Evolutionary conservation across 2,329 filamentous ascomycete genomes (phyloP).

Genomic region (Colletotrichum godetiae): DNA sequence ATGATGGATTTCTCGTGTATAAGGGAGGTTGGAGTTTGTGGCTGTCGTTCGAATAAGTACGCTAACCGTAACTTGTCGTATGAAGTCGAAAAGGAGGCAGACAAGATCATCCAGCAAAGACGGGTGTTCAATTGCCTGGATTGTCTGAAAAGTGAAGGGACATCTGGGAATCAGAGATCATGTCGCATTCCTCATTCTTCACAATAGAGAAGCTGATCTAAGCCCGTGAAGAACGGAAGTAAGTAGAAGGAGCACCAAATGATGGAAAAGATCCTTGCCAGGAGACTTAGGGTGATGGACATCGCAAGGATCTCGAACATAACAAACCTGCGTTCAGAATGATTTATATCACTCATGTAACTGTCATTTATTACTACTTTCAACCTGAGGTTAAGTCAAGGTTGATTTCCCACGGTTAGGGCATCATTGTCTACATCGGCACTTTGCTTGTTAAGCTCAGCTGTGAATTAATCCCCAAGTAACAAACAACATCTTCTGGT

Average conservation of each 20-base stretch:
- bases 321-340: too few relatives aligned
- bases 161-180: neutral
- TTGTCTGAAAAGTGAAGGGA: conserved; percentile 27
- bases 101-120: conserved; percentile 24
- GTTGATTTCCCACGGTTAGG: neutral
- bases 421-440: neutral
- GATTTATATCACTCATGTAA: too few relatives aligned
- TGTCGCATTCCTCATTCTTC: conserved; percentile 9
- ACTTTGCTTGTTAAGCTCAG: neutral
- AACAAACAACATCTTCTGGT: conserved; percentile 16
- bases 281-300: neutral
- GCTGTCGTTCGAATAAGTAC: conserved; percentile 28
- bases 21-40: conserved; percentile 5
- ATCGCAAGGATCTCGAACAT: neutral
- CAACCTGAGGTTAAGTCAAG: neutral
- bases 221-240: neutral
- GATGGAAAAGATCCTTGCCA: neutral
- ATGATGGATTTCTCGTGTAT: conserved; percentile 22
- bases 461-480: conserved; percentile 30
- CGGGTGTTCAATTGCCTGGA: conserved; percentile 35
- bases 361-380: neutral
- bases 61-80: conserved; percentile 1
- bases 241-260: neutral
- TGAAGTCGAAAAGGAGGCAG: conserved; percentile 24
- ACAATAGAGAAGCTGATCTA: neutral